Base-by-base conservation (phyloP, 257 asterid species). In the Gentiana straminea region DNA sequence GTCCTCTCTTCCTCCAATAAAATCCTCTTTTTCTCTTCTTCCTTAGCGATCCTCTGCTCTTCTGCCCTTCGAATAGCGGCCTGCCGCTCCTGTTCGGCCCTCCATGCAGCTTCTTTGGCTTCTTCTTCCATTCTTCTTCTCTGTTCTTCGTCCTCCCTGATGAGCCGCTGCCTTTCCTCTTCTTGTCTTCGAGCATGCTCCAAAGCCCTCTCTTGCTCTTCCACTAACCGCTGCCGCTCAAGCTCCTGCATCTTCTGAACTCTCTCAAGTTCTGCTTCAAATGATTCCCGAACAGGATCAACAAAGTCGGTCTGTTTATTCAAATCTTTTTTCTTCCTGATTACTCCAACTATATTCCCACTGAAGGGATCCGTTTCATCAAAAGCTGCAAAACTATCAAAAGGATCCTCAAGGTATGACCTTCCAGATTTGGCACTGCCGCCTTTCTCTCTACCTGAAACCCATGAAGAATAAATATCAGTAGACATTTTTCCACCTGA, bases 211-310 rank as follows among this genome's bases (percentile, higher is more conserved):
- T 88, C 99, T 76, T 92, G 99, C 73, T 92, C 99, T 68, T 86
- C 91, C 54, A 83, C 59, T 46, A 80, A 61, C 67, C 83, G 78
- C 70, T 76, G 94, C 46, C 97, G 71, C 79, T 92, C 99, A 61
- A 83, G 84, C 77, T 92, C 97, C 73, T 88, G 99, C 88, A 88
- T 78, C 78, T 81, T 80, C 76, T 92, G 99, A 64, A 92, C 97
- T 71, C 89, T 81, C 68, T 88, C 99, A 62, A 92, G 94, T 68
- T 92, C 99, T 66, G 97, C 99, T 81, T 92, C 97, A 62, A 85
- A 92, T 49, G 95, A 92, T 71, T 92, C 97, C 61, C 99, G 78
- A 55, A 77, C 79, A 48, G 99, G 99, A 74, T 92, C 99, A 37
- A 79, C 86, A 69, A 83, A 77, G 62, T 88, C 91, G 58, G 83